A percentile compares a stretch with the other conserved stretches of the same genome.
These are phyloP conservation scores for Hymenoscyphus linearis DNA, from an alignment of 2,329 filamentous ascomycete species.

Conservation along the genomic window DNA sequence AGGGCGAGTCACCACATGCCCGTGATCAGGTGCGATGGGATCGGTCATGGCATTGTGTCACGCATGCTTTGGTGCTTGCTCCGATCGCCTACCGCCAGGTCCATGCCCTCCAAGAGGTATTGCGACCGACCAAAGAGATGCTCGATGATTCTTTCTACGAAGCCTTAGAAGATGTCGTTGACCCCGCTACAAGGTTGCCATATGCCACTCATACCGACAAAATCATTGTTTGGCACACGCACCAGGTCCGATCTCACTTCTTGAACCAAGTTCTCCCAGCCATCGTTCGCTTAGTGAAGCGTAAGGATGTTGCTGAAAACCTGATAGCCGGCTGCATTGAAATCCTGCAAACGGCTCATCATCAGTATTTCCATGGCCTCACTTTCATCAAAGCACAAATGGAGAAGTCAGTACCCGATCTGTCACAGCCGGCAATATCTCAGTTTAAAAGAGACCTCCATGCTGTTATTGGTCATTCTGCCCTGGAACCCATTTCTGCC, in stretches of 20 bases:
- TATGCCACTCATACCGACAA: conserved; percentile 49
- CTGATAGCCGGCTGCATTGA: conserved; percentile 48
- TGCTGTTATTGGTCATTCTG: conserved; percentile 59
- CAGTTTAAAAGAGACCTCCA: conserved; percentile 59
- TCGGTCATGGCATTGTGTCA: conserved; percentile 58
- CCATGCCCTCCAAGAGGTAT: conserved; percentile 14
- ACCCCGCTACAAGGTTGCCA: conserved; percentile 43
- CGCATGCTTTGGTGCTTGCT: conserved; percentile 51
- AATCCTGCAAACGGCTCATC: conserved; percentile 54
- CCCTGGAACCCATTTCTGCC: conserved; percentile 46
- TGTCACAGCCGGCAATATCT: conserved; percentile 36
- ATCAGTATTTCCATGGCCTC: conserved; percentile 52
- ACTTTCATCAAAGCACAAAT: conserved; percentile 46
- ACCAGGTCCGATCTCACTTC: conserved; percentile 57
- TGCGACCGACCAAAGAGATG: conserved; percentile 22
- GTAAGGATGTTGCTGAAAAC: conserved; percentile 31
- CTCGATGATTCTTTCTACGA: conserved; percentile 41
- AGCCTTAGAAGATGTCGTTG: conserved; percentile 48
- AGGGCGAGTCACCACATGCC: conserved; percentile 17
- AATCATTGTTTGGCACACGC: conserved; percentile 54
- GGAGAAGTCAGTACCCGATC: conserved; percentile 30
- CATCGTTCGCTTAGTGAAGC: conserved; percentile 38
- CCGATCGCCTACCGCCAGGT: conserved; percentile 44
- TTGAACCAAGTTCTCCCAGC: conserved; percentile 53
- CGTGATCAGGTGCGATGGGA: conserved; percentile 50